Base-by-base conservation (phyloP, 2,329 filamentous ascomycete species). In the Parafenestella ontariensis region DNA sequence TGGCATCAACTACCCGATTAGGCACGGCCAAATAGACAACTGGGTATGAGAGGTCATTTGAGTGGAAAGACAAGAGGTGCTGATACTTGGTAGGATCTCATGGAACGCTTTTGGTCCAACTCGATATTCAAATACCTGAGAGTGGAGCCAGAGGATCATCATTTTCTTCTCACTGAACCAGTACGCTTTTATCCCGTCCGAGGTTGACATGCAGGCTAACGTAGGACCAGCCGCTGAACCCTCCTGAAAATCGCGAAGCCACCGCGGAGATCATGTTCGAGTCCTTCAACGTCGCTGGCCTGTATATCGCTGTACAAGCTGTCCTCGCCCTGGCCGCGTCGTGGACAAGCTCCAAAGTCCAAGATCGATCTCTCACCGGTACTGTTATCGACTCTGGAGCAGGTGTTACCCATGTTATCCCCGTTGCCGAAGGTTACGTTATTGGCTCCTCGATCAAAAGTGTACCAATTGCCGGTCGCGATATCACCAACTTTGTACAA, bases 191-290 rank as follows among this genome's bases (percentile, higher is more conserved):
- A 13, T 15, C 24, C 3, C 9, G 18, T 39, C 18, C 50, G 28
- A 68, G 7, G 29, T 41, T 15, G 20, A 39, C 9, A 15, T 9
- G 21, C n/a, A 26, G 43, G 34, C 62, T 69, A 42, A 70, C 58
- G 31, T 44, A n/a, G 3, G 10, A 18, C 9, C 68, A 96, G 91
- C 95, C 95, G 62, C 85, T 99, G 73, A 99, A 99, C 78, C 95
- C 95, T 31, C 95, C 95, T 24, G 95, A 99, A 81, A 98, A 99
- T 79, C 92, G 95, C 74, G 95, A 99, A 79, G 97, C 96, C 77
- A 98, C 95, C 23, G 95, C 95, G 77, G 95, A 99, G 77, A 99
- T 99, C 79, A 97, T 99, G 87, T 99, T 99, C 81, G 95, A 99
- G 76, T 98, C 95, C 3, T 99, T 99, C 84, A 99, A 99, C 81